Evolutionary conservation across 345 rosid species (phyloP), one percentile per base, ranked within the genome.

Genomic region (Brassica cretica): DNA sequence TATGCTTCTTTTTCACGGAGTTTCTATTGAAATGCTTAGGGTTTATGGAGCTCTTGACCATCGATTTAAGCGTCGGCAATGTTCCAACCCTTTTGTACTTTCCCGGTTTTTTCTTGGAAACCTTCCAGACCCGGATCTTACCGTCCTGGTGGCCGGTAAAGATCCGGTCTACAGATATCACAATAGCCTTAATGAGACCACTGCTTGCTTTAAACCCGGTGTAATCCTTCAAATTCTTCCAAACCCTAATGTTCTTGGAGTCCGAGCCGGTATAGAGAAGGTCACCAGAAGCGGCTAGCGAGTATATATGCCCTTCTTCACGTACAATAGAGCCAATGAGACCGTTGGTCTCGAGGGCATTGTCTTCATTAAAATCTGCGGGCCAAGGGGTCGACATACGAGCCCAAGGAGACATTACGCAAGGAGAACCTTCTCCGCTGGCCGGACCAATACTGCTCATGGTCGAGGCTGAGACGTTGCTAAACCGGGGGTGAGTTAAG

Each of bases 71-170:
- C 3, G 86, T 81, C 0, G 93, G 93, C 19, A 89, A 77, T 18
- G 86, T 84, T 0, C 93, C 91, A 5, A 77, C 74, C 15, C 93
- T 69, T 60, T 80, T 86, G 77, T 88, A 83, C 8, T 76, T 49
- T 18, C 78, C 81, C 1, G 87, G 81, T 58, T 75, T 78, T 65
- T 74, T 82, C 15, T 74, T 75, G 7, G 87, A 80, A 69, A 82
- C 83, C 64, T 86, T 89, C 93, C 93, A 89, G 16, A 89, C 77
- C 19, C 91, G 85, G 51, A 89, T 89, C 76, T 88, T 87, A 0
- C 93, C 93, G 33, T 89, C 93, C 27, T 87, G 89, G 44, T 89
- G 93, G 30, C 93, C 93, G 1, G 91, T 89, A 69, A 88, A 89
- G 35, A 89, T 74, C 70, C 80, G 83, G 16, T 79, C 82, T 21